phyloP scores from a whole-genome alignment of 768 basidiomycete genomes.

The Rhodotorula diobovata region DNA sequence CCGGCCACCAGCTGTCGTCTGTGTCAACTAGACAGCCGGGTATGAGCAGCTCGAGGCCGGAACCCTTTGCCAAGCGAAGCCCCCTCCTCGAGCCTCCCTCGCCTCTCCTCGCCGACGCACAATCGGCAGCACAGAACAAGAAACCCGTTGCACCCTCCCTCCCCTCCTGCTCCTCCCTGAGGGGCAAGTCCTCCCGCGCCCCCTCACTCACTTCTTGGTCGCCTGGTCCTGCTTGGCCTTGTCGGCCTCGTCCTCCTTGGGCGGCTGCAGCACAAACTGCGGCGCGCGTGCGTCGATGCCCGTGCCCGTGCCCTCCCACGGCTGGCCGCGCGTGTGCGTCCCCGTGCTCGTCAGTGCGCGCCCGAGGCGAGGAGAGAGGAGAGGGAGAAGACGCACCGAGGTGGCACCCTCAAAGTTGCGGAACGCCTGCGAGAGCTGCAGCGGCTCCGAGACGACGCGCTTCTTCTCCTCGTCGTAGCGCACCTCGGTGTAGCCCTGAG shows the following conservation, averaged over 20 bases:
- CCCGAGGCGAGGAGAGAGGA: background rate
- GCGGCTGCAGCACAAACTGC: conserved; percentile 70
- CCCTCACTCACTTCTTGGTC: conserved; percentile 46
- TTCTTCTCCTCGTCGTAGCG: conserved; percentile 74
- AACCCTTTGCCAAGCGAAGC: too few species aligned
- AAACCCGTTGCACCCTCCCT: background rate
- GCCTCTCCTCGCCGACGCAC: background rate
- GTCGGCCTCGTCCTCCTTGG: conserved; percentile 56
- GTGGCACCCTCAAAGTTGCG: conserved; percentile 74
- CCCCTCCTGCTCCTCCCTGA: background rate
- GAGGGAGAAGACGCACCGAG: conserved; percentile 15
- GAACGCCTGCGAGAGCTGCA: conserved; percentile 97
- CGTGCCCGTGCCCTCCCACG: conserved; percentile 90
- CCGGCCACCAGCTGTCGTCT: too few species aligned
- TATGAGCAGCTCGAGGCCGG: too few species aligned
- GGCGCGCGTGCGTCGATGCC: conserved; percentile 62
- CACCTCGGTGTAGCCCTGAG: conserved; percentile 98
- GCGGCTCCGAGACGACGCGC: conserved; percentile 60
- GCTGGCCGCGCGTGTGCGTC: conserved; percentile 56
- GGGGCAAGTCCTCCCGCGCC: too few species aligned
- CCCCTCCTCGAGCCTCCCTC: too few species aligned
- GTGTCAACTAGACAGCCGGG: too few species aligned
- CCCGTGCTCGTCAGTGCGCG: background rate
- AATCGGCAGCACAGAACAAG: background rate
- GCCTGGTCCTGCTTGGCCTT: conserved; percentile 45